Conservation (phyloP, 2,329 filamentous ascomycete species). For the Aspergillus novoparasiticus region DNA sequence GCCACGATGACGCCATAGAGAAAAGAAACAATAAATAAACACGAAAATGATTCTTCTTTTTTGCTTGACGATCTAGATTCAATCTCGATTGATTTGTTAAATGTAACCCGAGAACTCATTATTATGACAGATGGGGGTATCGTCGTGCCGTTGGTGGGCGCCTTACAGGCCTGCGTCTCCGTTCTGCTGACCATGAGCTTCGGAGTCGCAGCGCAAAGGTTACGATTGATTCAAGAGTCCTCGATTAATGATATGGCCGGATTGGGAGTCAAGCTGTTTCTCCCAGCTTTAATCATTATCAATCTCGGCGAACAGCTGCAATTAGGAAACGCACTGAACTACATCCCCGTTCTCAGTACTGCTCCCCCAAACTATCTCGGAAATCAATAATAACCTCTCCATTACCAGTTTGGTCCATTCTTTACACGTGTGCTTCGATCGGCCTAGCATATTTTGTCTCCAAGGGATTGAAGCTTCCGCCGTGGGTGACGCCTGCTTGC, state of each 20-base stretch:
- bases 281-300: conserved; percentile 57
- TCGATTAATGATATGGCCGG: conserved; percentile 57
- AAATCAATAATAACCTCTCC: neutral
- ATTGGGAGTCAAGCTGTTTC: conserved; percentile 55
- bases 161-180: conserved; percentile 57
- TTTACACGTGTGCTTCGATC: conserved; percentile 55
- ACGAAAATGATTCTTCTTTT: neutral
- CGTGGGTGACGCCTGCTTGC: conserved; percentile 57
- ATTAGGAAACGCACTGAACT: conserved; percentile 49
- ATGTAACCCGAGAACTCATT: neutral
- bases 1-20: conserved; percentile 15
- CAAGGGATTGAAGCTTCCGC: conserved; percentile 51
- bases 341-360: conserved; percentile 52
- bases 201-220: conserved; percentile 55
- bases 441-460: conserved; percentile 48
- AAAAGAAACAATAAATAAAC: neutral
- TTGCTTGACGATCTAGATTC: neutral
- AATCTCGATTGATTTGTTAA: neutral
- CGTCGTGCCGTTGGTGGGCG: conserved; percentile 50
- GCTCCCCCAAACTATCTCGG: neutral
- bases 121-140: conserved; percentile 22
- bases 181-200: conserved; percentile 58
- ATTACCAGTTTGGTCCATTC: conserved; percentile 51
- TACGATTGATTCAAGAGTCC: conserved; percentile 49
- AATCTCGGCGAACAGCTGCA: conserved; percentile 57